A percentile compares a stretch with the other conserved stretches of the same genome.
phyloP scores from a whole-genome alignment of 257 asterid genomes.

The Paulownia fortunei region DNA sequence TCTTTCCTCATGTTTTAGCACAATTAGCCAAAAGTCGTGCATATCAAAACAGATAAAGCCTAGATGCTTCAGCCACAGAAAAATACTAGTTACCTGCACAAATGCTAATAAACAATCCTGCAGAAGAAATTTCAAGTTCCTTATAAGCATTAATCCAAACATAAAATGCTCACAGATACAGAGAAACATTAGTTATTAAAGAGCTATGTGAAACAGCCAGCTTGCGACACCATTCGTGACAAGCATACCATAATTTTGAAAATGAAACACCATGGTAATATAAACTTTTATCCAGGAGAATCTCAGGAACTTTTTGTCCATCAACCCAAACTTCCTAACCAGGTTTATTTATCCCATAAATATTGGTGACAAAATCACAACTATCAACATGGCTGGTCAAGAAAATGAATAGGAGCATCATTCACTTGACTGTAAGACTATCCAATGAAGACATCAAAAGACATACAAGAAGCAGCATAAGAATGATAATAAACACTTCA shows the following conservation, averaged over 20 bases:
- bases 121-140: constrained; percentile 13
- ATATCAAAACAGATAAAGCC: constrained; percentile 19
- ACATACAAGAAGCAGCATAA: background rate
- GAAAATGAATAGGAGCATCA: constrained; percentile 3
- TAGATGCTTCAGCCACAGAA: constrained; percentile 7
- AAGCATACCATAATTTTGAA: too few species aligned
- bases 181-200: background rate
- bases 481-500: background rate
- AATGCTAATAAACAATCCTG: background rate
- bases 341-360: background rate
- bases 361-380: constrained; percentile 23
- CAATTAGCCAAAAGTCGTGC: background rate
- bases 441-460: constrained; percentile 12
- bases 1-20: background rate
- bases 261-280: background rate
- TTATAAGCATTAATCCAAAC: background rate
- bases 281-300: background rate
- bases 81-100: too few species aligned
- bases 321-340: background rate
- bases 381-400: constrained; percentile 6
- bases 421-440: constrained; percentile 16
- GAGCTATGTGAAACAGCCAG: constrained; percentile 2
- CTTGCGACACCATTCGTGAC: background rate
- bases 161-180: background rate
- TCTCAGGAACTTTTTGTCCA: background rate